Base-by-base conservation (phyloP, 2,329 filamentous ascomycete species). In the Trichoderma brevicompactum region DNA sequence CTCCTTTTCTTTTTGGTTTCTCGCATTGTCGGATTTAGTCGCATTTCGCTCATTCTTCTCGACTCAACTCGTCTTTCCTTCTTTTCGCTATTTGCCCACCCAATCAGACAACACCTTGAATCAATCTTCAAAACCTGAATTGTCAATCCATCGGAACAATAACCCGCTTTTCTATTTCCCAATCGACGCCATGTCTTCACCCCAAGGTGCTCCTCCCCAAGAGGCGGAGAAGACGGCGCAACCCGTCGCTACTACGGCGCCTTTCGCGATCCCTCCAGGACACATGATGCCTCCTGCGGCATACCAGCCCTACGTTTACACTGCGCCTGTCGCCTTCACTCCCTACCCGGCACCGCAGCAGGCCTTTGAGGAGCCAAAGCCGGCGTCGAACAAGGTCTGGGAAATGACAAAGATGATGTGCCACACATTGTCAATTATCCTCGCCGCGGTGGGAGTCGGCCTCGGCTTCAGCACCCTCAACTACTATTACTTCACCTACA, bases 381-480 rank as follows among this genome's bases (percentile, higher is more conserved):
- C 49, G 1, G n/a, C 7, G 3, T 8, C 17, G 7, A 40, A 38
- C 13, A 63, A 28, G 13, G n/a, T 17, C 17, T 63, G 59, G 59
- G 59, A 63, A 12, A 36, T 63, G 5, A 46, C 32, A 7, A 63
- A 63, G 49, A 53, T 36, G 40, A 49, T 10, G 7, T 7, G 38
- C 2, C 59, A 63, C 0, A 15, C 12, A 6, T 5, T 63, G 28
- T 53, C 59, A 7, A 36, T 54, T 5, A 7, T 46, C 5, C 48
- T 63, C 28, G 38, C 40, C 9, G 40, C 32, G 5, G 7, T 34
- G 28, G 59, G 59, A 0, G 13, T 63, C 12, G 59, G 59, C 13
- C 17, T 63, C 19, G 59, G 49, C n/a, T 53, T 63, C 23, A 52
- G 46, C 40, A 50, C 36, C 4, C 38, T 63, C 13, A 38, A 63